Base-by-base conservation (phyloP, 441 rosid species). In the Rhodomyrtus psidioides region DNA sequence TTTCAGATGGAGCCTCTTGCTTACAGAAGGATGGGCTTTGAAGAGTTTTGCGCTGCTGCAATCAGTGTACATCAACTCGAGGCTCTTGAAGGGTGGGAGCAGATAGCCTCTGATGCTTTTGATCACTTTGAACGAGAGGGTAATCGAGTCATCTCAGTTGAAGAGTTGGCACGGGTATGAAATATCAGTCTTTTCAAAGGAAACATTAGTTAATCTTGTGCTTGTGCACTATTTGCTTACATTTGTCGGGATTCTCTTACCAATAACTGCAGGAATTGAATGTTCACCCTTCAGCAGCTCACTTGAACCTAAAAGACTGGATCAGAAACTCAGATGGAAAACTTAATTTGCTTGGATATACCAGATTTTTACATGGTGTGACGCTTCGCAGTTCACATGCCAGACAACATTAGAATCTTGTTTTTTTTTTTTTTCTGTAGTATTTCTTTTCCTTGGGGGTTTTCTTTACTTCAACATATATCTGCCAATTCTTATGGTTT, bases 21-120 rank as follows among this genome's bases (percentile, higher is more conserved):
- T 24, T 93, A 95, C 90, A 92, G 94, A 89, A 95, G 92, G 91
- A 94, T 97, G 97, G 94, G 92, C 81, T 97, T 95, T 84, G 96
- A 97, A 83, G 99, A 97, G 88, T 97, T 97, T 83, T 95, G 98
- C 84, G 99, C 98, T 6, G 98, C 98, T 60, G 96, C 98, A 28
- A 92, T 94, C 84, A 95, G 99, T 85, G 90, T 93, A 7, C 92
- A 97, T 90, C 99, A 97, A 53, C 86, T 95, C 81, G 99, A 97
- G 91, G 98, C 95, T 56, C 93, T 91, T 55, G 99, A 95, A 84
- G 92, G 91, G 81, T 97, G 99, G 99, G 98, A 97, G 85, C 95
- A 91, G 89, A 94, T 95, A 62, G 95, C 95, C 51, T 86, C 92
- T 83, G 88, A 90, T 9, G 99, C 95, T 74, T 97, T 95, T 85